Conservation (phyloP, 225 moss, liverwort and hornwort species). For the Bryoerythrophyllum caledonicum region DNA sequence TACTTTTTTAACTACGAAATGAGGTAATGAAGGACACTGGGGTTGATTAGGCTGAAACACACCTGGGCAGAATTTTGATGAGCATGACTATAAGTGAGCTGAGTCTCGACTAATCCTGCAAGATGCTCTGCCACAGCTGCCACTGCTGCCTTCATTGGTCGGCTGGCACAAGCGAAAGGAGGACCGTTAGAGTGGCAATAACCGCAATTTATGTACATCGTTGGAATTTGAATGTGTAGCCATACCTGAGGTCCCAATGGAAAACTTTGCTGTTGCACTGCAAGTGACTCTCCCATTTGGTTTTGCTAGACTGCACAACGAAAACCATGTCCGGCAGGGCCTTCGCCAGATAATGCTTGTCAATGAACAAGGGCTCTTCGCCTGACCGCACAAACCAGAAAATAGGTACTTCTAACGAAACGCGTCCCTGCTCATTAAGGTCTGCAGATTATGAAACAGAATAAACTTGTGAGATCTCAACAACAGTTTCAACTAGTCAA, state of each 20-base stretch:
- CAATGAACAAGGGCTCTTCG: conserved; percentile 79
- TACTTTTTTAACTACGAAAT: not conserved
- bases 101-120: conserved; percentile 81
- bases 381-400: conserved; percentile 94
- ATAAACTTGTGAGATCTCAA: not conserved
- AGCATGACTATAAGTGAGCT: conserved; percentile 82
- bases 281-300: conserved; percentile 92
- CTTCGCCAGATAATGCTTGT: conserved; percentile 94
- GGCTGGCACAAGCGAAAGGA: conserved; percentile 46
- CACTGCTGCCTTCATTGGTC: conserved; percentile 83
- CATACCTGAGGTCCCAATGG: conserved; percentile 87
- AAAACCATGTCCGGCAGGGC: conserved; percentile 95
- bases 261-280: conserved; percentile 92
- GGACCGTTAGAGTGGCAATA: conserved; percentile 17
- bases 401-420: conserved; percentile 81
- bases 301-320: conserved; percentile 77
- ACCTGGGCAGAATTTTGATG: conserved; percentile 86
- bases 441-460: conserved; percentile 37
- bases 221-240: not conserved
- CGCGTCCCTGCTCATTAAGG: conserved; percentile 45
- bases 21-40: not conserved
- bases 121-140: conserved; percentile 98
- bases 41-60: not conserved
- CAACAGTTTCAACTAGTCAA: not conserved
- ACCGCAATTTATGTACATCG: conserved; percentile 3